Evolutionary conservation across 2,329 filamentous ascomycete species (phyloP).

Genomic region (Xylariaceae sp.): DNA sequence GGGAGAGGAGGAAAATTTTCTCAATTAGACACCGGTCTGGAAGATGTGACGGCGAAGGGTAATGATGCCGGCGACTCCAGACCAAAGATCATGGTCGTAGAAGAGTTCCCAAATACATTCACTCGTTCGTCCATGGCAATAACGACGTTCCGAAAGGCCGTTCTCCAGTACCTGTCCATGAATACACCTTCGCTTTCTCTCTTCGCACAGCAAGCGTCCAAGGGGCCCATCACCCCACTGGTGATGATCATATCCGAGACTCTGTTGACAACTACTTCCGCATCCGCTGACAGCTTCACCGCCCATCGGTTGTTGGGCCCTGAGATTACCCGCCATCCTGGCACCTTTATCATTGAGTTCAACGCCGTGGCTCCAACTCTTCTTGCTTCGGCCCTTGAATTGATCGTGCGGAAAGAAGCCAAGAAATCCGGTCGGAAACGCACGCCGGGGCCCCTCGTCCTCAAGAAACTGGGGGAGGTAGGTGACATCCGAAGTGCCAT

Average conservation of each 20-base stretch:
- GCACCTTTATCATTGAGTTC: constrained; percentile 79
- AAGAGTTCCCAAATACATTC: constrained; percentile 78
- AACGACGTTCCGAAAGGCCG: constrained; percentile 65
- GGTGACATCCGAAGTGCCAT: constrained; percentile 93
- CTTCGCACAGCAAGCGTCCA: constrained; percentile 38
- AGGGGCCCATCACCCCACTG: constrained; percentile 59
- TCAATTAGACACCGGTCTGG: constrained; percentile 50
- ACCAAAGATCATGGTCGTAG: constrained; percentile 63
- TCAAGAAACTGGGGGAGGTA: constrained; percentile 75
- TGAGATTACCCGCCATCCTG: constrained; percentile 76
- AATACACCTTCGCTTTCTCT: constrained; percentile 53
- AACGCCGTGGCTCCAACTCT: constrained; percentile 86
- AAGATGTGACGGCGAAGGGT: constrained; percentile 15
- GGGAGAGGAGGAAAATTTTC: constrained; percentile 75
- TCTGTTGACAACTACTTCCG: constrained; percentile 75
- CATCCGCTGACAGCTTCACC: constrained; percentile 85
- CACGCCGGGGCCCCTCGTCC: constrained; percentile 71
- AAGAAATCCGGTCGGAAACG: constrained; percentile 67
- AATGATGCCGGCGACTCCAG: constrained; percentile 13
- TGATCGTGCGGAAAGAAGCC: constrained; percentile 80
- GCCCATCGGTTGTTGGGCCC: constrained; percentile 84
- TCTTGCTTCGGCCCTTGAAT: constrained; percentile 75
- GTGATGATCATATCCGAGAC: constrained; percentile 92
- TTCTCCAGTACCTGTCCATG: constrained; percentile 69
- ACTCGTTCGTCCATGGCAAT: constrained; percentile 59